These are phyloP conservation scores for Penicilliopsis zonata DNA, from an alignment of 495 filamentous ascomycete genomes.

Conservation along the genomic window DNA sequence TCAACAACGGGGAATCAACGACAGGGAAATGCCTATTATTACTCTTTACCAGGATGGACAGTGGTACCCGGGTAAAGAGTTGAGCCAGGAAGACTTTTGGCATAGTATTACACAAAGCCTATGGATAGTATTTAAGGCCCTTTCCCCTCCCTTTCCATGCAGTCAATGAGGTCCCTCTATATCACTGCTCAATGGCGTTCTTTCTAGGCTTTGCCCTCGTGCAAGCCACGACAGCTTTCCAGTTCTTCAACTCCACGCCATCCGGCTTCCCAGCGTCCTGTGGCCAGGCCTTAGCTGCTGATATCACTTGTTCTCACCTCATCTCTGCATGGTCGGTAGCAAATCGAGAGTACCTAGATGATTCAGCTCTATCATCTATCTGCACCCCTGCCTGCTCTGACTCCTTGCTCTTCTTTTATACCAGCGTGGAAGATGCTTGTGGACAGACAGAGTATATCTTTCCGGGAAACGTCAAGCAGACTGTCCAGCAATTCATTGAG, in stretches of 20 bases:
- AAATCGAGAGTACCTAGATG: background rate
- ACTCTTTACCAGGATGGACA: no score
- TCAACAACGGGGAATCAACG: no score
- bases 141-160: no score
- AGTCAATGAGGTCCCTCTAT: no score
- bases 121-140: no score
- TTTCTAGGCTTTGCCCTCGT: no score
- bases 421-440: constrained; percentile 4
- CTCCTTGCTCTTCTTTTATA: constrained; percentile 2
- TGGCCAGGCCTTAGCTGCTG: background rate
- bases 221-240: no score
- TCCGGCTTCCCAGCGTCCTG: background rate
- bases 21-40: no score
- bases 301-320: background rate
- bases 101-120: no score
- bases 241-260: background rate
- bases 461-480: constrained; percentile 2
- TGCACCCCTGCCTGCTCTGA: background rate
- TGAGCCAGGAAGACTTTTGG: no score
- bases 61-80: no score
- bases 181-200: no score
- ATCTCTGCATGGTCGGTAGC: background rate
- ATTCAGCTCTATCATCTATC: background rate
- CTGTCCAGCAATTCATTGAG: constrained; percentile 3
- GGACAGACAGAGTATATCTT: constrained; percentile 6